Evolutionary conservation across 2,329 filamentous ascomycete genomes (phyloP).

Genomic region (Fusarium beomiforme): DNA sequence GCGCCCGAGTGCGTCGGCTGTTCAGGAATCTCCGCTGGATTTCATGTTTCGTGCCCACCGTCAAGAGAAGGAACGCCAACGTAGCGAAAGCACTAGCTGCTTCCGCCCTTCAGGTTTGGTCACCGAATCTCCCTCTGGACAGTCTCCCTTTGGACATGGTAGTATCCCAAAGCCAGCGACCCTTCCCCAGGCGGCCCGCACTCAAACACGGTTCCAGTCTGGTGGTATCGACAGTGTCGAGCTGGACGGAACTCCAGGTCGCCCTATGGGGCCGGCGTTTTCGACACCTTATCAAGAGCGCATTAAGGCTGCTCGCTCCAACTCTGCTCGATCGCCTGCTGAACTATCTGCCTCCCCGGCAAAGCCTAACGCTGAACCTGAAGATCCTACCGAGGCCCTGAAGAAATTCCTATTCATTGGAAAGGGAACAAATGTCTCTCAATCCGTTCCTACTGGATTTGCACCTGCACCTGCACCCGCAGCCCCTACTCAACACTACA

Average conservation of each 20-base stretch:
- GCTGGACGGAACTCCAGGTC: conserved; percentile 67
- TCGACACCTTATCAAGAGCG: conserved; percentile 73
- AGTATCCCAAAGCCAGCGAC: conserved; percentile 36
- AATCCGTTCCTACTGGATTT: conserved; percentile 28
- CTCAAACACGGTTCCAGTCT: conserved; percentile 34
- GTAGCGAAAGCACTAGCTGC: conserved; percentile 62
- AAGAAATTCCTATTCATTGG: conserved; percentile 66
- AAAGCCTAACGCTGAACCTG: conserved; percentile 24
- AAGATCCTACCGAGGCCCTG: conserved; percentile 59
- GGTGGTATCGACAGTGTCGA: conserved; percentile 57
- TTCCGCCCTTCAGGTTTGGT: conserved; percentile 51
- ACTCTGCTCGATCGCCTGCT: conserved; percentile 37
- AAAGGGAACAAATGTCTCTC: conserved; percentile 37
- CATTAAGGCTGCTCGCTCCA: conserved; percentile 63
- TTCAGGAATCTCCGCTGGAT: conserved; percentile 81
- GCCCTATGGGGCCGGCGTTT: conserved; percentile 71
- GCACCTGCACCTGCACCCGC: conserved; percentile 31
- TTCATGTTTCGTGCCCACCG: conserved; percentile 90
- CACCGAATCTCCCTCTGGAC: conserved; percentile 63
- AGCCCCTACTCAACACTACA: conserved; percentile 23
- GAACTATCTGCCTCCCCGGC: conserved; percentile 19
- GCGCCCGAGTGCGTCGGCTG: conserved; percentile 48
- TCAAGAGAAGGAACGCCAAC: conserved; percentile 74
- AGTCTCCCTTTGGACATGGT: conserved; percentile 47
- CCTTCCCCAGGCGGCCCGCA: conserved; percentile 41